Base-by-base conservation (phyloP, 2,329 filamentous ascomycete genomes). In the Sordariomycetes sp. region DNA sequence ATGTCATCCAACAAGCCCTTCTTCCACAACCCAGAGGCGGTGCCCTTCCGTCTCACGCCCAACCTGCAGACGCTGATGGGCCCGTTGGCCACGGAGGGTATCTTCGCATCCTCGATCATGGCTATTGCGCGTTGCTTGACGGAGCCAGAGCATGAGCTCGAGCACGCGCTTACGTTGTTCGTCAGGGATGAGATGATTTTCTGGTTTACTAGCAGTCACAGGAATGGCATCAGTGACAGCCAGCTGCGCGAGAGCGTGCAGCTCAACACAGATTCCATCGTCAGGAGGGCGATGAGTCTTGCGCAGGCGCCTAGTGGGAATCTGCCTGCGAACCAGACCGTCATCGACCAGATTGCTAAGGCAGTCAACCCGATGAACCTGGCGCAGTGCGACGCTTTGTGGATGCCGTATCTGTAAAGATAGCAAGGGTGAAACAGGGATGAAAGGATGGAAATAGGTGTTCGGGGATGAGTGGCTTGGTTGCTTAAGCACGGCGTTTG, bases 121-220 rank as follows among this genome's bases (percentile, higher is more conserved):
- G 87, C 88, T 2, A 94, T 98, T 50, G 90, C 90, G 6, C 79
- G 92, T 30, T 94, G 86, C 59, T 71, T 98, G 40, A 93, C 88
- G 10, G 88, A 96, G 51, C 86, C 88, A 18, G 77, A 84, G 52
- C 74, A 77, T 49, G 88, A 96, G 58, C 74, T 98, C n/a, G 92
- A 94, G 54, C 88, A 95, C 58, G 86, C 93, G 39, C 73, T 99
- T 32, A 86, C 82, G 37, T 75, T 99, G 39, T 96, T 96, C 57
- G 92, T 99, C 42, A 79, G 92, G 6, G 92, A 99, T 50, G 92
- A 99, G 61, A 93, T 98, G 74, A 88, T 90, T 44, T 93, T 88
- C 63, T 98, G 92, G 92, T 88, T 88, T 47, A 93, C 84, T 3
- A 82, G 79, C 43, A 75, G 66, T 42, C 85, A 94, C 53, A 76